Evolutionary conservation across 306 rosid species (phyloP).

Genomic region (Quercus rubra): DNA sequence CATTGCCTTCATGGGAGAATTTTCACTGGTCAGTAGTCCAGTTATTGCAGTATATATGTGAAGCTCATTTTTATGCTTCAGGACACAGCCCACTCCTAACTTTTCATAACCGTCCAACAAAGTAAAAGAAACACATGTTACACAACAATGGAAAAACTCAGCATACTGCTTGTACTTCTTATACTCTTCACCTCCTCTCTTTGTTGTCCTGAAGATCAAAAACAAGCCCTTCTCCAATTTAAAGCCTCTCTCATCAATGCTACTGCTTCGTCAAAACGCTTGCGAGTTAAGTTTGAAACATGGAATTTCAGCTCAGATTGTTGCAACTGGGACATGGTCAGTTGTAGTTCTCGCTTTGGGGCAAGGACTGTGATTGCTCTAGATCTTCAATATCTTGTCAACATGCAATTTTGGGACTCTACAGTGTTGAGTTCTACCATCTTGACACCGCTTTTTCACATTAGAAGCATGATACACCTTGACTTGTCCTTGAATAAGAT

Average conservation of each 20-base stretch:
- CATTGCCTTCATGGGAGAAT: background rate
- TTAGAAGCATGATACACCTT: slow-evolving; percentile 21
- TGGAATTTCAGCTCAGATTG: slow-evolving; percentile 9
- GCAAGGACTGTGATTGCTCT: background rate
- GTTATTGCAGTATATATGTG: background rate
- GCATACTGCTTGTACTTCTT: background rate
- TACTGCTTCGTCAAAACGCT: background rate
- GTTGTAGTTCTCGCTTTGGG: background rate
- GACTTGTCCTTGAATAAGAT: background rate
- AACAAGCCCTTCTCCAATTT: no score
- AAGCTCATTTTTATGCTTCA: background rate
- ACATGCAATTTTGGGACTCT: background rate
- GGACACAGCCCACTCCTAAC: background rate
- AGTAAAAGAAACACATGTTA: background rate
- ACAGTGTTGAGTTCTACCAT: background rate
- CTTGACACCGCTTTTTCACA: background rate
- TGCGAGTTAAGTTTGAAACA: slow-evolving; percentile 3
- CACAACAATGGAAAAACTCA: background rate
- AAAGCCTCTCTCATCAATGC: background rate
- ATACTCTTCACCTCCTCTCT: slow-evolving; percentile 6
- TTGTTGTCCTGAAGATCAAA: background rate
- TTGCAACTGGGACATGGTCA: slow-evolving; percentile 17
- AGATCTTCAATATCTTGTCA: background rate
- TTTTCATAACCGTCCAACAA: background rate
- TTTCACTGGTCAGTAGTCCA: accelerated